Percentiles rank a stretch among this genome's conserved stretches.
These are phyloP conservation scores for Xylaria arbuscula DNA, from an alignment of 2,329 filamentous ascomycete species.

Conservation along the genomic window DNA sequence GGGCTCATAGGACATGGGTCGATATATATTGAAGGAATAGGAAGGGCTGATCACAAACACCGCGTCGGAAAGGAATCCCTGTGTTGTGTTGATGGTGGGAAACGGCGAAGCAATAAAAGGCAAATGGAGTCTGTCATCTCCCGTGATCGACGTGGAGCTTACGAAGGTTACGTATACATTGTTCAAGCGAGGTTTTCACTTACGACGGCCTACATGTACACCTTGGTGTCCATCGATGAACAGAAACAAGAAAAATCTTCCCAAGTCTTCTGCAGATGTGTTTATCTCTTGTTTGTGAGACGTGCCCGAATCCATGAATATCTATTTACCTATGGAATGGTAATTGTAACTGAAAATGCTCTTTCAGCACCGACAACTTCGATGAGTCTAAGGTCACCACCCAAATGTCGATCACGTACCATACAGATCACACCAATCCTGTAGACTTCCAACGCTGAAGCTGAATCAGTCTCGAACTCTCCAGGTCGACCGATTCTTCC, in stretches of 20 bases:
- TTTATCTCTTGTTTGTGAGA: constrained; percentile 1
- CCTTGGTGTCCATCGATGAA: constrained; percentile 44
- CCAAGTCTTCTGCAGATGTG: neutral
- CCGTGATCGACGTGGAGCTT: constrained; percentile 42
- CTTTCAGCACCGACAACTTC: neutral
- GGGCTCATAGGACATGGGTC: constrained; percentile 26
- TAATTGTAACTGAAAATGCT: neutral
- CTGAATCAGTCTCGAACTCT: no score
- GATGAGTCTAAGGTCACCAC: no score
- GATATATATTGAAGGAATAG: constrained; percentile 38
- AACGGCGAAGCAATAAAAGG: constrained; percentile 34
- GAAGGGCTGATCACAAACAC: constrained; percentile 13
- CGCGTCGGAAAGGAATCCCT: neutral
- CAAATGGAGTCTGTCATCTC: constrained; percentile 36
- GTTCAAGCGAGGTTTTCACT: constrained; percentile 41
- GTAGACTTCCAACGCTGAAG: neutral
- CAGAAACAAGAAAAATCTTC: constrained; percentile 35
- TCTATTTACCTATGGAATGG: neutral
- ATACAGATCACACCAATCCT: neutral
- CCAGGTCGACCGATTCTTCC: neutral
- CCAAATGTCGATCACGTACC: neutral
- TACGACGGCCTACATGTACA: constrained; percentile 40
- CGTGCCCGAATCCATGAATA: neutral
- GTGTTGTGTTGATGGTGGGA: constrained; percentile 15
- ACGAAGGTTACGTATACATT: constrained; percentile 48